Conservation (phyloP, 2,329 filamentous ascomycete genomes). For the Juglanconis sp. region DNA sequence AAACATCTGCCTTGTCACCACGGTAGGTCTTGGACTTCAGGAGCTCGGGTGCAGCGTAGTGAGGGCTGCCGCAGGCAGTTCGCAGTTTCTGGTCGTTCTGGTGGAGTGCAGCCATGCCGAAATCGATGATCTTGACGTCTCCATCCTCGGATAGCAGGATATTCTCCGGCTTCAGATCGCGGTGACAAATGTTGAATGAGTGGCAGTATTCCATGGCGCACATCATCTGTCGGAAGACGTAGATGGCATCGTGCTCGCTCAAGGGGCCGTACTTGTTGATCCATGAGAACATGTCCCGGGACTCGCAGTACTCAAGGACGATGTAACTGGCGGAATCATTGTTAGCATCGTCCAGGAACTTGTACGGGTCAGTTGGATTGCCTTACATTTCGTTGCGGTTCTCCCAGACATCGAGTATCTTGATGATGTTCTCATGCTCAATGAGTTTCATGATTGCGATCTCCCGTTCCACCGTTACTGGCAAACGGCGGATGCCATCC, state of each 20-base stretch:
- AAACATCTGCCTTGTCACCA: conserved; percentile 85
- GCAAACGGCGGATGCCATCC: conserved; percentile 67
- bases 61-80: conserved; percentile 92
- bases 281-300: conserved; percentile 79
- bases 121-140: conserved; percentile 91
- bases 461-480: conserved; percentile 87
- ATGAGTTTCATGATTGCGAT: conserved; percentile 97
- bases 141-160: conserved; percentile 76
- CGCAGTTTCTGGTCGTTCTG: conserved; percentile 76
- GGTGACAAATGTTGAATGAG: conserved; percentile 90
- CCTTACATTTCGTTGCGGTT: conserved; percentile 89
- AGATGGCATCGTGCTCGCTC: conserved; percentile 74
- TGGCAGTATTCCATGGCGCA: conserved; percentile 91
- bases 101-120: conserved; percentile 91
- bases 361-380: neutral
- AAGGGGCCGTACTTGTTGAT: conserved; percentile 73
- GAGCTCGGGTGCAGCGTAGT: conserved; percentile 93
- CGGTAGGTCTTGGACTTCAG: conserved; percentile 74
- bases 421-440: conserved; percentile 91
- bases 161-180: conserved; percentile 95
- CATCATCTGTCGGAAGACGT: conserved; percentile 89
- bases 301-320: conserved; percentile 85
- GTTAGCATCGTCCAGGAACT: conserved; percentile 15
- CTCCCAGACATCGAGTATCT: conserved; percentile 96
- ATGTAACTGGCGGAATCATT: conserved; percentile 65